phyloP scores from a whole-genome alignment of 2,329 filamentous ascomycete genomes.

The Geoglossum cookeanum region DNA sequence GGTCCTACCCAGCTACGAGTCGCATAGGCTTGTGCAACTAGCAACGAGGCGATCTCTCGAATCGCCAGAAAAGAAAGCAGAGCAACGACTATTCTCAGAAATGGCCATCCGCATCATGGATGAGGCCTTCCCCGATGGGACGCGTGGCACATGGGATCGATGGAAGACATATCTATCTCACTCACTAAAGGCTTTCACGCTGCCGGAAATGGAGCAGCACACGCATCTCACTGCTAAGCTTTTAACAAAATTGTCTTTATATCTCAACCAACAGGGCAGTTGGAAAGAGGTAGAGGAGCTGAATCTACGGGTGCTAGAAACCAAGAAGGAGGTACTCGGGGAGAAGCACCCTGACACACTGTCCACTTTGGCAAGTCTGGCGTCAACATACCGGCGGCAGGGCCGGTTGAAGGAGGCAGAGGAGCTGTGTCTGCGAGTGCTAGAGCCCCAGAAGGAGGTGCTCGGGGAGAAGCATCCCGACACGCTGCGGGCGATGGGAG shows the following conservation, averaged over 20 bases:
- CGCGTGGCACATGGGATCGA: conserved; percentile 9
- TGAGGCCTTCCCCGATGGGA: conserved; percentile 10
- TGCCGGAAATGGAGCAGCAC: conserved; percentile 11
- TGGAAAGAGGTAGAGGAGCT: conserved; percentile 14
- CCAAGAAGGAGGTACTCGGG: neutral
- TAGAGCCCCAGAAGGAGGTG: neutral
- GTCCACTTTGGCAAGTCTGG: neutral
- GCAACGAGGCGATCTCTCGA: conserved; percentile 11
- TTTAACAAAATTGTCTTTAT: conserved; percentile 8
- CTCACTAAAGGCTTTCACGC: conserved; percentile 12
- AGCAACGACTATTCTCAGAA: conserved; percentile 12
- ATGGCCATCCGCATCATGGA: conserved; percentile 12
- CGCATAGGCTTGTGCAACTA: conserved; percentile 18
- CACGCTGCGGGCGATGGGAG: no score
- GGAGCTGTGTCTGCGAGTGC: conserved; percentile 5
- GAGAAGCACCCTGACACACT: neutral
- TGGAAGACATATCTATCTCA: conserved; percentile 17
- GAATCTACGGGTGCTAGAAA: conserved; percentile 2
- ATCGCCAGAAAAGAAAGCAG: conserved; percentile 4
- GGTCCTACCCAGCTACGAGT: conserved; percentile 12
- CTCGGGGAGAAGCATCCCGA: no score
- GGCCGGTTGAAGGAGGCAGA: conserved; percentile 9
- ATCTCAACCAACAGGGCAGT: conserved; percentile 9
- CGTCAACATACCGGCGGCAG: neutral
- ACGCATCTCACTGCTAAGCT: conserved; percentile 7